These are phyloP conservation scores for Spinacia oleracea DNA, from an alignment of 179 eudicot species.

Conservation along the genomic window DNA sequence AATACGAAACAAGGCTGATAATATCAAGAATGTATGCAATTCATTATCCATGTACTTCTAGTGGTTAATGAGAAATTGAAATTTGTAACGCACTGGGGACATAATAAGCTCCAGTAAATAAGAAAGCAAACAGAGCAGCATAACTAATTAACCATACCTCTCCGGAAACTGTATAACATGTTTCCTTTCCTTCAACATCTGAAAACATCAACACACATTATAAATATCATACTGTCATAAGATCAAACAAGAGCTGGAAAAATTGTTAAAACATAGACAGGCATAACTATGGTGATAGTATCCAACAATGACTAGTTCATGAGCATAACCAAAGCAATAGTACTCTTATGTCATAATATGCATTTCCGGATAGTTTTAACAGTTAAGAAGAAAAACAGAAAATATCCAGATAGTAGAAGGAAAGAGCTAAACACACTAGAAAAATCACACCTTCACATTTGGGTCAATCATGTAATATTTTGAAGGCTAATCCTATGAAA, in stretches of 20 bases:
- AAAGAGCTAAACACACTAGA: neutral
- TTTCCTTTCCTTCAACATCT: constrained; percentile 40
- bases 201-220: neutral
- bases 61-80: neutral
- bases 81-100: neutral
- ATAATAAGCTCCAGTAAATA: neutral
- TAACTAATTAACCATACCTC: constrained; percentile 43
- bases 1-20: neutral
- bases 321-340: neutral
- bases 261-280: neutral
- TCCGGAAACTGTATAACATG: constrained; percentile 36
- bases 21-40: neutral
- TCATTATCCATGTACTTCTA: neutral
- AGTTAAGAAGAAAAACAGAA: neutral
- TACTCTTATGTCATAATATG: neutral
- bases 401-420: neutral
- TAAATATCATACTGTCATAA: neutral
- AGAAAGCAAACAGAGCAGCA: neutral
- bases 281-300: neutral
- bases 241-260: neutral
- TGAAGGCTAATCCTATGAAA: too few species aligned
- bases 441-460: neutral
- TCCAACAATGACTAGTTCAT: neutral
- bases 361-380: neutral
- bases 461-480: too few species aligned